Evolutionary conservation across 1,284 basidiomycete genomes (phyloP).

Genomic region (Fomes fomentarius): DNA sequence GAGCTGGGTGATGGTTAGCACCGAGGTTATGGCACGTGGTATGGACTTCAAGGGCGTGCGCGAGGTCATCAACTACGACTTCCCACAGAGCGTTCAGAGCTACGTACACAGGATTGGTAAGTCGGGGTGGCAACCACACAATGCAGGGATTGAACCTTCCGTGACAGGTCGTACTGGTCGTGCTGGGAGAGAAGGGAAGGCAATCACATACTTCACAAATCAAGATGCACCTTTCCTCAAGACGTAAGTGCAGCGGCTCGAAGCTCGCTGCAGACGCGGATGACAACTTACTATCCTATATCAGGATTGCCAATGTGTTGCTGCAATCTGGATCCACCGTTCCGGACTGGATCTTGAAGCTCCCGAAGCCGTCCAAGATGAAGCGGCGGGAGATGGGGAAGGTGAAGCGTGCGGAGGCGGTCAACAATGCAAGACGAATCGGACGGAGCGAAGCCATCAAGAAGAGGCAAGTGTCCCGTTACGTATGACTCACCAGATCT

Average conservation of each 20-base stretch:
- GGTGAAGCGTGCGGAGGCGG: slow-evolving; percentile 76
- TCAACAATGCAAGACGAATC: slow-evolving; percentile 75
- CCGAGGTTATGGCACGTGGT: slow-evolving; percentile 94
- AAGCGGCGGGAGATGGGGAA: slow-evolving; percentile 86
- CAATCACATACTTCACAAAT: slow-evolving; percentile 95
- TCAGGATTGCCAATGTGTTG: slow-evolving; percentile 93
- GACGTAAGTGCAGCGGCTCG: slow-evolving; percentile 57
- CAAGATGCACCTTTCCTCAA: slow-evolving; percentile 93
- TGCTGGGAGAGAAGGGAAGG: slow-evolving; percentile 89
- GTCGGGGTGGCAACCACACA: slow-evolving; percentile 20
- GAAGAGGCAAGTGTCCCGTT: slow-evolving; percentile 55
- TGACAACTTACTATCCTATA: slow-evolving; percentile 2
- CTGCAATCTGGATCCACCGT: slow-evolving; percentile 88
- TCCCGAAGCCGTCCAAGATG: slow-evolving; percentile 89
- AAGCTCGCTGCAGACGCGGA: neutral
- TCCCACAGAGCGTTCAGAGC: slow-evolving; percentile 91
- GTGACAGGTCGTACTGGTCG: slow-evolving; percentile 83
- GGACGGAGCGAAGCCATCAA: slow-evolving; percentile 75
- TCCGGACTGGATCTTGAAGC: slow-evolving; percentile 88
- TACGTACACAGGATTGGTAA: slow-evolving; percentile 94
- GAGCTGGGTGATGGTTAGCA: slow-evolving; percentile 92
- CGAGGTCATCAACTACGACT: slow-evolving; percentile 97
- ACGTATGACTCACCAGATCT: slow-evolving; percentile 10
- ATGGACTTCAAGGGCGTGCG: slow-evolving; percentile 97
- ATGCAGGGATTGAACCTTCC: neutral